A percentile compares a stretch with the other conserved stretches of the same genome.
These are phyloP conservation scores for Elsinoe ampelina DNA, from an alignment of 2,329 filamentous ascomycete species.

Conservation along the genomic window DNA sequence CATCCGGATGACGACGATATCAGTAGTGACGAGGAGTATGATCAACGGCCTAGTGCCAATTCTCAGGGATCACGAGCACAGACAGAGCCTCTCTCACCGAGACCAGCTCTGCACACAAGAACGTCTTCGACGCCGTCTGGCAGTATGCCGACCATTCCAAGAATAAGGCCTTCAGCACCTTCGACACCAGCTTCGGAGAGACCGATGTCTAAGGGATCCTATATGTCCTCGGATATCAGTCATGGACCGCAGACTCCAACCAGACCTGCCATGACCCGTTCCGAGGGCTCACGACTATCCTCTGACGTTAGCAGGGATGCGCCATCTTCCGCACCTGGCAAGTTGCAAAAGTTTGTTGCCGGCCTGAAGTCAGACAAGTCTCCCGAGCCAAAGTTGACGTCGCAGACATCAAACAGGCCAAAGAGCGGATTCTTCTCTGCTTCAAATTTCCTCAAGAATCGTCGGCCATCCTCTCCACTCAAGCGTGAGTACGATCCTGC, in stretches of 20 bases:
- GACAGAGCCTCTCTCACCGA: conserved; percentile 16
- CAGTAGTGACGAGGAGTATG: conserved; percentile 22
- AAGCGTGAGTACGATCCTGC: conserved; percentile 97
- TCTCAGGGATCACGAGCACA: not conserved
- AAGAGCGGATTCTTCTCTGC: conserved; percentile 18
- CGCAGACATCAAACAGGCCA: conserved; percentile 6
- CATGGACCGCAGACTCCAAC: not conserved
- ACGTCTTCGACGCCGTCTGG: conserved; percentile 41
- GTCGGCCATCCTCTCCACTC: conserved; percentile 79
- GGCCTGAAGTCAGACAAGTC: conserved; percentile 18
- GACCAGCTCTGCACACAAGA: conserved; percentile 33
- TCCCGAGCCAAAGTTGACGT: conserved; percentile 5
- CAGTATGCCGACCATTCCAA: conserved; percentile 39
- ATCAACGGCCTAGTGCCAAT: conserved; percentile 13
- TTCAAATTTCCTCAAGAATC: conserved; percentile 37
- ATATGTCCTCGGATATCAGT: conserved; percentile 2
- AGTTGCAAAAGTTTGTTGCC: conserved; percentile 25
- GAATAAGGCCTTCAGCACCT: conserved; percentile 24
- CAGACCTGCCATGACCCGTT: conserved; percentile 6
- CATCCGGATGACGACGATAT: conserved; percentile 21
- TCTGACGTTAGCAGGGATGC: conserved; percentile 14
- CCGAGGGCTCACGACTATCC: conserved; percentile 13
- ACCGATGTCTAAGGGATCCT: not conserved
- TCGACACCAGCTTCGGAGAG: not conserved
- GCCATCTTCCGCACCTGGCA: conserved; percentile 27